Base-by-base conservation (phyloP, 129 eudicot species). In the Glebionis coronaria region DNA sequence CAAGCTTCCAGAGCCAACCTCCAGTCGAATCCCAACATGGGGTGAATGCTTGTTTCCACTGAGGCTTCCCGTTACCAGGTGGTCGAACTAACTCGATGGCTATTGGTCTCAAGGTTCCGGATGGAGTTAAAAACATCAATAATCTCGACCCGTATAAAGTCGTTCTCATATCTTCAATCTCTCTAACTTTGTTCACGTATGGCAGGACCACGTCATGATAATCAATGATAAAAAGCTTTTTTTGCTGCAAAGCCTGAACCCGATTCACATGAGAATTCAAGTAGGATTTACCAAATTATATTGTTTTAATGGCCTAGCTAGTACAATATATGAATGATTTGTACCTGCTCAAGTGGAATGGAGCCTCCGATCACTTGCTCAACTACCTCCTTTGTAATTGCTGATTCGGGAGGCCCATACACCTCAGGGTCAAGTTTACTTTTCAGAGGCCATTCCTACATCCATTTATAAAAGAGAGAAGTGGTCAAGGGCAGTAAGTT, bases 391-490 rank as follows among this genome's bases (percentile, higher is more conserved):
- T 68, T 71, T 3, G 96, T 89, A 25, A 89, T 81, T 55, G 83
- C 85, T 13, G 91, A 86, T 80, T 84, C 95, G 0, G 86, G 83
- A 16, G 97, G 89, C 9, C 95, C 97, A 45, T 86, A 86, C 9
- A 62, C 73, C 12, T 60, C 51, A 2, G 97, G 88, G 62, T 86
- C 91, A 6, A 90, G 83, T 20, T 76, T 74, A 21, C 97, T 90
- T 70, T 38, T 84, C 76, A 90, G 7, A 20, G 97, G 95, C 97
- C 95, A 90, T 80, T 86, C 91, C 95, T 90, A 61, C 46, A 73
- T 45, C 51, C 9, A 47, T 23, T 44, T 44, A 57, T 57, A 57
- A 1, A 25, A 13, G 29, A 21, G 40, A 57, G n/a, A 27, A 12
- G 40, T 57, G n/a, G 16, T 57, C 3, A 49, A 9, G 4, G 54